phyloP scores from a whole-genome alignment of 331 rosid genomes.

The Saraca asoca region DNA sequence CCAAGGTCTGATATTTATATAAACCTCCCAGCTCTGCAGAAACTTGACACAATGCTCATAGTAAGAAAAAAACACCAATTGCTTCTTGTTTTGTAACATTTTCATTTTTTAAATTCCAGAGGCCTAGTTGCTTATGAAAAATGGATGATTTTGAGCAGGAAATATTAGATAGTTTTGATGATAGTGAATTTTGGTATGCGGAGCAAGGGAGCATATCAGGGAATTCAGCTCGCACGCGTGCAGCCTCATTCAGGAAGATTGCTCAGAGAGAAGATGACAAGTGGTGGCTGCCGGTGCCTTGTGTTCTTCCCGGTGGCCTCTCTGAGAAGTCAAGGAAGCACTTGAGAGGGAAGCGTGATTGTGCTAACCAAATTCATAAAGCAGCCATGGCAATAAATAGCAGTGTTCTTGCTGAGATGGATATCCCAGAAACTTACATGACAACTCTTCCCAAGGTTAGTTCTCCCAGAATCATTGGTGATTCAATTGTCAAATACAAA shows the following conservation, averaged over 20 bases:
- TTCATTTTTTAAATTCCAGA: constrained; percentile 23
- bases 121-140: constrained; percentile 17
- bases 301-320: constrained; percentile 76
- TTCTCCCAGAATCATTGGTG: constrained; percentile 4
- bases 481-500: not conserved
- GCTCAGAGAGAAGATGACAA: constrained; percentile 79
- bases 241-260: constrained; percentile 75
- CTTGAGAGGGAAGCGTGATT: constrained; percentile 69
- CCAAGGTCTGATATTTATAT: constrained; percentile 83
- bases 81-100: constrained; percentile 22
- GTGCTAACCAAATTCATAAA: constrained; percentile 89
- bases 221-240: constrained; percentile 51
- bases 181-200: constrained; percentile 84
- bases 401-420: constrained; percentile 81
- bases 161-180: constrained; percentile 74
- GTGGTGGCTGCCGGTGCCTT: constrained; percentile 98
- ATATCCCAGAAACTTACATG: constrained; percentile 74
- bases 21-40: constrained; percentile 87
- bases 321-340: constrained; percentile 77
- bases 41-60: constrained; percentile 89
- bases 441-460: constrained; percentile 87
- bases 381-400: constrained; percentile 96
- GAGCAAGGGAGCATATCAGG: constrained; percentile 85
- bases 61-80: constrained; percentile 47
- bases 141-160: constrained; percentile 51